Evolutionary conservation across 306 rosid genomes (phyloP).

Genomic region (Cucumis melo): DNA sequence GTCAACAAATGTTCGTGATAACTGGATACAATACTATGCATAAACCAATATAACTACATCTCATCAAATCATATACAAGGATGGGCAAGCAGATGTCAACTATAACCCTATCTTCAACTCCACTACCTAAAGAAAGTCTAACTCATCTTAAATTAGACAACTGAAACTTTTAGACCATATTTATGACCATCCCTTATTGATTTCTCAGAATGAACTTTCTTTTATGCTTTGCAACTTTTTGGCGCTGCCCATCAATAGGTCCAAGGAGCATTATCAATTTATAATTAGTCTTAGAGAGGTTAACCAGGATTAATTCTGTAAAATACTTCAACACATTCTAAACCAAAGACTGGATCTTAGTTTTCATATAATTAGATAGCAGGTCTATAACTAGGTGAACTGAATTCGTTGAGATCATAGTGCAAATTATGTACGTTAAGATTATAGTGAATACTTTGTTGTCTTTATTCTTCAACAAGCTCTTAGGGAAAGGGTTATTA

Average conservation of each 20-base stretch:
- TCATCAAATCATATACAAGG: neutral
- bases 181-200: neutral
- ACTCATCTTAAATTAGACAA: neutral
- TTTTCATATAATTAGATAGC: neutral
- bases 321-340: neutral
- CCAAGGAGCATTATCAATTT: neutral
- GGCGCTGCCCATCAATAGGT: neutral
- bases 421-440: neutral
- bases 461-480: neutral
- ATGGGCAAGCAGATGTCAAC: neutral
- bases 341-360: neutral
- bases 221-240: neutral
- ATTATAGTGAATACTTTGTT: neutral
- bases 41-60: neutral
- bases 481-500: neutral
- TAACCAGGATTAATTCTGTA: neutral
- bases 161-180: neutral
- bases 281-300: neutral
- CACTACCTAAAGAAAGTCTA: neutral
- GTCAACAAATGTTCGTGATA: neutral
- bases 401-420: neutral
- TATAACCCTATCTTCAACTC: neutral
- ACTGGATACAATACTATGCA: neutral
- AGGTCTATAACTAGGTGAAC: neutral
- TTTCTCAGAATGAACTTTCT: neutral